A percentile compares a stretch with the other conserved stretches of the same genome.
Conservation (phyloP, 208 protist genomes). For the Crithidia expoeki region DNA sequence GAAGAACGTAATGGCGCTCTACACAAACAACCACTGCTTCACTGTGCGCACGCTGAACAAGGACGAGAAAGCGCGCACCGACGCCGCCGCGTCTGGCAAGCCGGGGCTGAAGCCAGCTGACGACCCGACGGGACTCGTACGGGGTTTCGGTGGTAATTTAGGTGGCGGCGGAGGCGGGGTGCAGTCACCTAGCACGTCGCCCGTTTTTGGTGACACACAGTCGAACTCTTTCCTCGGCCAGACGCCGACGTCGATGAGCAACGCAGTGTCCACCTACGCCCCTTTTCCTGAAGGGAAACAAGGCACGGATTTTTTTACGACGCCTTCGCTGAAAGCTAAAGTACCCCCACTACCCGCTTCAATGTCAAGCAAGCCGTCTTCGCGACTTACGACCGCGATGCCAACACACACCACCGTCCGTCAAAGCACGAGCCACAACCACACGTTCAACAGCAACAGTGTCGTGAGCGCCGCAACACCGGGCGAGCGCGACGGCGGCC, state of each 20-base stretch:
- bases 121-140: constrained; percentile 2
- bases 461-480: neutral
- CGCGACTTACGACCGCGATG: neutral
- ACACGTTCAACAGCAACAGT: constrained; percentile 7
- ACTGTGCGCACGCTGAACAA: constrained; percentile 34
- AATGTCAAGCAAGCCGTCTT: neutral
- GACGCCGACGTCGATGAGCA: neutral
- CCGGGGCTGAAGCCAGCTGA: neutral
- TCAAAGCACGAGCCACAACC: constrained; percentile 2
- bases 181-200: neutral
- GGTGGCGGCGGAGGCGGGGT: constrained; percentile 9
- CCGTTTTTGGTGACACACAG: neutral
- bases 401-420: constrained; percentile 7
- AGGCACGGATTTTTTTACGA: neutral
- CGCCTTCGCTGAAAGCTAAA: neutral
- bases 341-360: neutral
- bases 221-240: neutral
- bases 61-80: constrained; percentile 19
- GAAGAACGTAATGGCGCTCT: constrained; percentile 43
- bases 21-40: constrained; percentile 62
- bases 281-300: neutral
- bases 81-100: constrained; percentile 3
- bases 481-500: constrained; percentile 8
- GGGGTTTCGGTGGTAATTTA: neutral
- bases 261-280: neutral